A percentile compares a stretch with the other conserved stretches of the same genome.
phyloP scores from a whole-genome alignment of 768 basidiomycete species.

The Strobilomyces confusus region DNA sequence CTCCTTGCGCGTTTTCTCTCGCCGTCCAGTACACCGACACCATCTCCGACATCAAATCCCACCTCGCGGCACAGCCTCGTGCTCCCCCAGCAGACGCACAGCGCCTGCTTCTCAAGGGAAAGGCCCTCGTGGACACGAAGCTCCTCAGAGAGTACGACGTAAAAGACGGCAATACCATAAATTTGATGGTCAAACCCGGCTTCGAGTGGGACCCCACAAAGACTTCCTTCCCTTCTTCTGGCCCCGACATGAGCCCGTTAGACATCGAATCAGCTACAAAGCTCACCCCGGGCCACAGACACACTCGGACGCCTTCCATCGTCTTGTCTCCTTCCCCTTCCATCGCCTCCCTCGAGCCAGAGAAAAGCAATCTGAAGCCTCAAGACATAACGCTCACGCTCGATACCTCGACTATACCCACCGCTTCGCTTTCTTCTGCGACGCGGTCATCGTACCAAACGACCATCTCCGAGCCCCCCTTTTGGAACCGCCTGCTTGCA shows the following conservation, averaged over 20 bases:
- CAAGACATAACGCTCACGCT: constrained; percentile 67
- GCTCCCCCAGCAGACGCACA: constrained; percentile 81
- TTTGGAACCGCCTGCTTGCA: constrained; percentile 68
- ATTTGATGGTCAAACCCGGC: constrained; percentile 81
- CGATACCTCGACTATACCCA: constrained; percentile 50
- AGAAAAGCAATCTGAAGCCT: constrained; percentile 39
- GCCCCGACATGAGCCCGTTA: constrained; percentile 19
- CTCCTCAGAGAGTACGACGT: constrained; percentile 88
- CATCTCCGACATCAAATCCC: constrained; percentile 72
- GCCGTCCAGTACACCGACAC: constrained; percentile 78
- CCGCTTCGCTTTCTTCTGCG: constrained; percentile 41
- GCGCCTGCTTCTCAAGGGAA: constrained; percentile 89
- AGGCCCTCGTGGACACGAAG: constrained; percentile 85
- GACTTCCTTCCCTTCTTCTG: constrained; percentile 24
- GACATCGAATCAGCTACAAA: constrained; percentile 22
- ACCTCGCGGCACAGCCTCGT: constrained; percentile 58
- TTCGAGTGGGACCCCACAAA: constrained; percentile 58
- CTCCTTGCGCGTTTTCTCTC: constrained; percentile 70
- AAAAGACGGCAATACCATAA: constrained; percentile 76
- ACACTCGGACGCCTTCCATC: constrained; percentile 71
- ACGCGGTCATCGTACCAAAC: constrained; percentile 30
- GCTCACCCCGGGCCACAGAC: constrained; percentile 36
- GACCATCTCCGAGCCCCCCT: constrained; percentile 70
- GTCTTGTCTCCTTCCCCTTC: constrained; percentile 77
- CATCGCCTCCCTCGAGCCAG: constrained; percentile 33